Base-by-base conservation (phyloP, 1,284 basidiomycete species). In the Wallemia hederae region DNA sequence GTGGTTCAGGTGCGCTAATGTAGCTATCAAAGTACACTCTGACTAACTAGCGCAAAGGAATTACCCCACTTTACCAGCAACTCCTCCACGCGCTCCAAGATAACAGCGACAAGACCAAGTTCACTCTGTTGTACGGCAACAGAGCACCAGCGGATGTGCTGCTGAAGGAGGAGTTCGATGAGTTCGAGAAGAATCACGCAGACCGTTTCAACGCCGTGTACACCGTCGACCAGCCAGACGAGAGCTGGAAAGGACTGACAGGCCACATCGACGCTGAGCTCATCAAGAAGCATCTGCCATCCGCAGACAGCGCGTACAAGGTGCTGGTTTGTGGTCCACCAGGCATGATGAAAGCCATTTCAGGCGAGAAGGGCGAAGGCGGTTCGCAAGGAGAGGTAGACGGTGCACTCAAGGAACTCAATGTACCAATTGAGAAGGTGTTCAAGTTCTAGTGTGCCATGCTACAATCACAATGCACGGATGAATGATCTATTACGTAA, bases 101-200 rank as follows among this genome's bases (percentile, higher is more conserved):
- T 67, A 68, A 74, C 1, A 79, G 84, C 65, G 96, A 98, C 79
- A 90, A 83, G 74, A 97, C 94, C 65, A 89, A 91, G 69, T 92
- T 87, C 73, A 94, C 84, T 59, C 76, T 97, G 61, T 73, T 98
- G 67, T 97, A 85, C 73, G 81, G 84, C 56, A 97, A 97, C 73
- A 78, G 87, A 60, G 78, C 83, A n/a, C 85, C 90, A 69, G 75
- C 78, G 64, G 92, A 97, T 70, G 92, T 98, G 66, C 80, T 94
- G 59, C 76, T 94, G 62, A 79, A 80, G 55, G 80, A 87, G 66
- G 79, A 90, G 67, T 79, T 91, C 67, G 85, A 91, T 65, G 72
- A 71, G 9, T 75, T 88, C 64, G 79, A 81, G 71, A 78, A 78
- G 66, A 76, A 80, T 66, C 74, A 83, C 71, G 80, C 82, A 1